Evolutionary conservation across 805 yeast species (phyloP).

Genomic region (Spathaspora girioi): DNA sequence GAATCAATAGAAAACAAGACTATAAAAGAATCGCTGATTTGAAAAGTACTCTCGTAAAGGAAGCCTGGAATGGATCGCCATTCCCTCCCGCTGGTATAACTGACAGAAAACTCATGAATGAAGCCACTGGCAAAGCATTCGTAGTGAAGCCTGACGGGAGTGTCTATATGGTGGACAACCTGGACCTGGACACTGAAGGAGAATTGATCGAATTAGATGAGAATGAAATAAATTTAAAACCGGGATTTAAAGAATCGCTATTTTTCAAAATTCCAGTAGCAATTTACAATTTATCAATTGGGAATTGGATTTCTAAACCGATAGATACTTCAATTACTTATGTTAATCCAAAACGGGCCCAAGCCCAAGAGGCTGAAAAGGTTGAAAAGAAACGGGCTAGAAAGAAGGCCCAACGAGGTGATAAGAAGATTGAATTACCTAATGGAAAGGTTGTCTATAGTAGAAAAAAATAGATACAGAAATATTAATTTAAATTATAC

Average conservation of each 20-base stretch:
- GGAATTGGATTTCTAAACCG: slow-evolving; percentile 18
- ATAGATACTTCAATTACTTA: slow-evolving; percentile 15
- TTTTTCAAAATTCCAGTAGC: slow-evolving; percentile 38
- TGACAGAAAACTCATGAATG: slow-evolving; percentile 40
- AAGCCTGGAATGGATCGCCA: slow-evolving; percentile 55
- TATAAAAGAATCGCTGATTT: slow-evolving; percentile 51
- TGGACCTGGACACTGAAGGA: slow-evolving; percentile 31
- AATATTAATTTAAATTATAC: not conserved
- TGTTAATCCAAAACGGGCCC: slow-evolving; percentile 6
- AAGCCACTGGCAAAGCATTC: slow-evolving; percentile 47
- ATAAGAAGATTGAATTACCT: slow-evolving; percentile 49
- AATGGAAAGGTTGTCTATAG: slow-evolving; percentile 56
- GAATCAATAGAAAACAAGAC: slow-evolving; percentile 54
- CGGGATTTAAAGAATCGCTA: slow-evolving; percentile 48
- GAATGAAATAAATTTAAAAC: slow-evolving; percentile 42
- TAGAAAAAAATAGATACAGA: slow-evolving; percentile 12
- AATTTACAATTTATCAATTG: slow-evolving; percentile 45
- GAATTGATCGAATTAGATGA: slow-evolving; percentile 38
- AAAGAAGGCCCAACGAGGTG: slow-evolving; percentile 32
- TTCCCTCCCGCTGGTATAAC: slow-evolving; percentile 49
- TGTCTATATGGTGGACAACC: slow-evolving; percentile 39
- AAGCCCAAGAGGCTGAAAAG: slow-evolving; percentile 8
- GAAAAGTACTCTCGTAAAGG: slow-evolving; percentile 47
- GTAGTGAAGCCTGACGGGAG: slow-evolving; percentile 54
- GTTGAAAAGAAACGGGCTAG: slow-evolving; percentile 17